phyloP scores from a whole-genome alignment of 2,329 filamentous ascomycete genomes.

The Xylaria sp. region DNA sequence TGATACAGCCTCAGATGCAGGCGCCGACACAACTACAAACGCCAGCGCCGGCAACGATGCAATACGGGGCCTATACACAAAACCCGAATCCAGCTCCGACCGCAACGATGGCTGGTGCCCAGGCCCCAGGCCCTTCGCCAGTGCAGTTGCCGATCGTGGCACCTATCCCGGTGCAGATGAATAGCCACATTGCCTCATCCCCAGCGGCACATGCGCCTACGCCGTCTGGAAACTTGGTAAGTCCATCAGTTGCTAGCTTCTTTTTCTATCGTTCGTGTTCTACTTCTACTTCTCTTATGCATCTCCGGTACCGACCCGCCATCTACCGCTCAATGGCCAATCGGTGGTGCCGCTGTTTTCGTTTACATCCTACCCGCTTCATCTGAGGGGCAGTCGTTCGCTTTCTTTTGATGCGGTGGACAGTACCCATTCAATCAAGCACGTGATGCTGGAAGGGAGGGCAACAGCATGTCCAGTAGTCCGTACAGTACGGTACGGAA shows the following conservation, averaged over 20 bases:
- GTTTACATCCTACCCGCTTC: not conserved
- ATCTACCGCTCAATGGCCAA: not conserved
- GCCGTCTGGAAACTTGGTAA: constrained; percentile 30
- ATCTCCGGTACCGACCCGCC: not conserved
- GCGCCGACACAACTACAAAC: constrained; percentile 1
- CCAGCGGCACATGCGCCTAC: constrained; percentile 31
- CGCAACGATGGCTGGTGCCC: not conserved
- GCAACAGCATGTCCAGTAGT: too few species aligned
- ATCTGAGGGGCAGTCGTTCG: not conserved
- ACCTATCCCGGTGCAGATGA: constrained; percentile 10
- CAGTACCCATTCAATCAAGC: not conserved
- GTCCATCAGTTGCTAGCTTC: constrained; percentile 12
- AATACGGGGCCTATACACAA: constrained; percentile 10
- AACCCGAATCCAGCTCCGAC: not conserved
- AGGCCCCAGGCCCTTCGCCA: constrained; percentile 11
- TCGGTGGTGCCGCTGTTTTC: not conserved
- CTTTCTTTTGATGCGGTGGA: not conserved
- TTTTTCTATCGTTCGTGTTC: not conserved
- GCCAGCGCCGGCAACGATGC: constrained; percentile 5
- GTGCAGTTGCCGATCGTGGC: constrained; percentile 15
- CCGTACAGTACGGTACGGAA: too few species aligned
- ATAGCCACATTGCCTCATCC: constrained; percentile 24
- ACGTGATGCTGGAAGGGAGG: not conserved
- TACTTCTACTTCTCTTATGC: not conserved
- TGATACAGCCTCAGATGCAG: not conserved